Conservation (phyloP, 108 stramenopile species). For the Cyclotella cryptica region DNA sequence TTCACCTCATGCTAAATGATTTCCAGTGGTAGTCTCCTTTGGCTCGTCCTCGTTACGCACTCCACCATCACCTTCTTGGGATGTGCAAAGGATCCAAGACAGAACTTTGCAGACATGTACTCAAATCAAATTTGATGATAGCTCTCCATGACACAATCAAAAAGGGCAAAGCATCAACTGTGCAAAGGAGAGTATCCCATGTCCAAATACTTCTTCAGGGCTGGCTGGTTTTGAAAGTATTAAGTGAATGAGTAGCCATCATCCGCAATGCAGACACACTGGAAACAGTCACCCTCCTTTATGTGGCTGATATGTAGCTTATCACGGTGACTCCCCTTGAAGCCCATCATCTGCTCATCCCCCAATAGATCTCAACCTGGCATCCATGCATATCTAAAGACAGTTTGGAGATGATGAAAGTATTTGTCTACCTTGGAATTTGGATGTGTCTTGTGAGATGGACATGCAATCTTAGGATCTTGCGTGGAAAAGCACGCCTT, state of each 20-base stretch:
- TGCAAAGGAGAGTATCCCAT: slow-evolving; percentile 66
- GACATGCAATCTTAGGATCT: background rate
- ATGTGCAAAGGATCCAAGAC: too few species aligned
- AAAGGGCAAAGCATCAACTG: slow-evolving; percentile 63
- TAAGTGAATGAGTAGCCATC: slow-evolving; percentile 43
- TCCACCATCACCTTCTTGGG: too few species aligned
- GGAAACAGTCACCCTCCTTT: slow-evolving; percentile 53
- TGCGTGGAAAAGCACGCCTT: background rate
- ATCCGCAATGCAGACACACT: slow-evolving; percentile 42
- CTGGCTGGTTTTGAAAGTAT: slow-evolving; percentile 39
- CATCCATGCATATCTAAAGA: background rate
- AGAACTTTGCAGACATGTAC: slow-evolving; percentile 67
- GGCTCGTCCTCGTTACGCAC: slow-evolving; percentile 12
- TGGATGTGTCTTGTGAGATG: too few species aligned
- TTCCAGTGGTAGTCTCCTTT: background rate
- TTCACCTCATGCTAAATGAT: too few species aligned
- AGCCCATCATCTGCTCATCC: too few species aligned
- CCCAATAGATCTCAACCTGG: background rate
- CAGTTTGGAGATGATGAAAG: too few species aligned
- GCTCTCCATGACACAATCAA: slow-evolving; percentile 4
- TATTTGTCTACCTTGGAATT: too few species aligned
- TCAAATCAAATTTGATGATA: slow-evolving; percentile 40
- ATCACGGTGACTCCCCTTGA: too few species aligned
- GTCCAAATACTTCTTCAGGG: slow-evolving; percentile 44
- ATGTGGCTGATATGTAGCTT: background rate